Evolutionary conservation across 2,329 filamentous ascomycete species (phyloP).

Genomic region (Xylariaceae sp.): DNA sequence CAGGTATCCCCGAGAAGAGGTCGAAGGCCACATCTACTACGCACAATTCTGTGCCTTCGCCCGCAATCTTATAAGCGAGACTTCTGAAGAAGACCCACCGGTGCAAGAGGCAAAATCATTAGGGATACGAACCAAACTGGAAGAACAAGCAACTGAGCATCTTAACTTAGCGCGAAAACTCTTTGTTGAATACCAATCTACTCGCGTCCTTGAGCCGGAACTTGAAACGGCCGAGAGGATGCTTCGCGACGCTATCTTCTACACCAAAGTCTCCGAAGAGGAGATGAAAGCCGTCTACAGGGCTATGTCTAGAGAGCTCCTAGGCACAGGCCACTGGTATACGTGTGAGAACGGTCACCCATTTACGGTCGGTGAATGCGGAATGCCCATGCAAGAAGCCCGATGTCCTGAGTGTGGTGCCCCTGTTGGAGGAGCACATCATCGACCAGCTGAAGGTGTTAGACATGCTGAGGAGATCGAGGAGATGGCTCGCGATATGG

Average conservation of each 20-base stretch:
- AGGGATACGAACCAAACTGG: conserved; percentile 7
- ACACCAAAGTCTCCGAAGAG: conserved; percentile 45
- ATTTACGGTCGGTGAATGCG: conserved; percentile 65
- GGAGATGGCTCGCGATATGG: conserved; percentile 5
- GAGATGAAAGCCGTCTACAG: conserved; percentile 50
- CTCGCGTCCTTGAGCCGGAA: conserved; percentile 37
- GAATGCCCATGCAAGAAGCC: conserved; percentile 61
- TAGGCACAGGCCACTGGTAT: conserved; percentile 61
- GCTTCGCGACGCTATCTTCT: conserved; percentile 46
- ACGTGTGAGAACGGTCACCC: conserved; percentile 55
- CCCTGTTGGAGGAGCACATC: conserved; percentile 53
- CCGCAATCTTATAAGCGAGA: conserved; percentile 16
- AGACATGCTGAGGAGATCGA: conserved; percentile 50
- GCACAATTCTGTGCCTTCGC: conserved; percentile 48
- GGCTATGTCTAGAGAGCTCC: conserved; percentile 52
- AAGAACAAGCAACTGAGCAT: conserved; percentile 11
- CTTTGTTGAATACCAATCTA: conserved; percentile 8
- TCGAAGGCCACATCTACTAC: conserved; percentile 50
- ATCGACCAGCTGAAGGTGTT: conserved; percentile 51
- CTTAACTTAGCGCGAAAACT: conserved; percentile 15
- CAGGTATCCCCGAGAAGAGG: conserved; percentile 41
- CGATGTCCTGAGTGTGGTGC: conserved; percentile 62
- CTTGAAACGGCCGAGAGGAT: conserved; percentile 45
- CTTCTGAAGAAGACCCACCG: not conserved
- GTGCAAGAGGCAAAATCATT: not conserved